Evolutionary conservation across 805 yeast species (phyloP).

Genomic region (Starmerella apis): DNA sequence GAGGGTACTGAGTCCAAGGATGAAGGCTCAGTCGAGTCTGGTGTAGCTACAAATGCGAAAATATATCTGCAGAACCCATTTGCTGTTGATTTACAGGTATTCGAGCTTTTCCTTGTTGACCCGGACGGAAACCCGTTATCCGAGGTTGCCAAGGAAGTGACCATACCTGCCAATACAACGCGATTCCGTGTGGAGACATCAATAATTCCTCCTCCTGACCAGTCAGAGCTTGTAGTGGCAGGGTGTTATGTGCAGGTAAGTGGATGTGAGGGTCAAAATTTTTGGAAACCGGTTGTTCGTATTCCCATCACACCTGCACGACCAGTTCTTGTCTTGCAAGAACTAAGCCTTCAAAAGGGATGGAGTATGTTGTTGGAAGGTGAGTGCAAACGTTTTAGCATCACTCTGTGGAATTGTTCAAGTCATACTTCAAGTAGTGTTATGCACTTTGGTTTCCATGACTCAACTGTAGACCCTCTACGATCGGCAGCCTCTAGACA

Average conservation of each 20-base stretch:
- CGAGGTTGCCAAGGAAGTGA: constrained; percentile 23
- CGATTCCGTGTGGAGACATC: constrained; percentile 23
- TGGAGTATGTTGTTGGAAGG: constrained; percentile 76
- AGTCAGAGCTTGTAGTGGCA: constrained; percentile 41
- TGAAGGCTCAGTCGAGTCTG: constrained; percentile 39
- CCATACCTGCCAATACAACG: constrained; percentile 26
- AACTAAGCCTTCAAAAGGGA: constrained; percentile 46
- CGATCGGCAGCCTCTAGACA: constrained; percentile 42
- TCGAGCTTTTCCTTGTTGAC: constrained; percentile 28
- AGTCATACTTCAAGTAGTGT: constrained; percentile 42
- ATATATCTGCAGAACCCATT: constrained; percentile 68
- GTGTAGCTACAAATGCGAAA: constrained; percentile 50
- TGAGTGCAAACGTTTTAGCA: constrained; percentile 43
- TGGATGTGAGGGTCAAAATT: constrained; percentile 41
- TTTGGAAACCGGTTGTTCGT: constrained; percentile 22
- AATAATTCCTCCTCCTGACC: constrained; percentile 31
- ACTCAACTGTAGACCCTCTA: constrained; percentile 60
- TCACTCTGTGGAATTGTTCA: constrained; percentile 51
- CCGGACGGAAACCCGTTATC: constrained; percentile 21
- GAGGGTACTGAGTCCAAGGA: constrained; percentile 25
- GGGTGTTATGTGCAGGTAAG: constrained; percentile 45
- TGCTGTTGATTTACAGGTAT: constrained; percentile 57
- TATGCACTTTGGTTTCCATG: constrained; percentile 54
- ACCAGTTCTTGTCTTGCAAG: constrained; percentile 48
- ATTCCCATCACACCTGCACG: constrained; percentile 39